Percentiles rank a stretch among this genome's conserved stretches.
Evolutionary conservation across 2,329 filamentous ascomycete species (phyloP).

Genomic region (Blastomyces percursus): DNA sequence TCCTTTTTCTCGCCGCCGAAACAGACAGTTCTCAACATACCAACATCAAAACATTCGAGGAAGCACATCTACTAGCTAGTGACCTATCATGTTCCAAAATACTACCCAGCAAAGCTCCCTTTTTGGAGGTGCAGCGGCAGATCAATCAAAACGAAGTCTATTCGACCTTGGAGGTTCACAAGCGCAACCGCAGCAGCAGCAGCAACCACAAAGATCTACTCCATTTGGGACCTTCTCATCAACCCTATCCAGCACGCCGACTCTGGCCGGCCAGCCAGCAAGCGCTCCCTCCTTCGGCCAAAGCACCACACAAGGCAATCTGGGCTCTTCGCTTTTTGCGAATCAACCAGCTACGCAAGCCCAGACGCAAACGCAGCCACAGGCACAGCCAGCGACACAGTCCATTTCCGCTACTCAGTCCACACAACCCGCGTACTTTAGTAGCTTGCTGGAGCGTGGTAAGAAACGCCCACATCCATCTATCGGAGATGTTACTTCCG

Average conservation of each 20-base stretch:
- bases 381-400: conserved; percentile 17
- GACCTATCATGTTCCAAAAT: conserved; percentile 1
- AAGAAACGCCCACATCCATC: conserved; percentile 58
- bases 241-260: neutral
- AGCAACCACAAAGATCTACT: neutral
- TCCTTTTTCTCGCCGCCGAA: neutral
- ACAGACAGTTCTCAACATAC: neutral
- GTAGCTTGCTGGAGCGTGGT: conserved; percentile 52
- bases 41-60: neutral
- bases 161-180: conserved; percentile 7
- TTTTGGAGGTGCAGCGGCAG: conserved; percentile 3
- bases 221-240: conserved; percentile 3
- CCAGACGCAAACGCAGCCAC: conserved; percentile 18
- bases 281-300: neutral
- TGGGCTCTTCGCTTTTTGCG: conserved; percentile 20
- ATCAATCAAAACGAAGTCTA: conserved; percentile 11
- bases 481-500: conserved; percentile 40
- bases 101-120: conserved; percentile 2
- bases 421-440: conserved; percentile 51
- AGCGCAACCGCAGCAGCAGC: conserved; percentile 5
- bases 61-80: neutral
- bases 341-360: conserved; percentile 14
- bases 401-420: conserved; percentile 21
- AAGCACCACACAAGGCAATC: conserved; percentile 14
- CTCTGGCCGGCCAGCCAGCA: conserved; percentile 7